Conservation (phyloP, 768 basidiomycete species). For the Ephemerocybe angulata region DNA sequence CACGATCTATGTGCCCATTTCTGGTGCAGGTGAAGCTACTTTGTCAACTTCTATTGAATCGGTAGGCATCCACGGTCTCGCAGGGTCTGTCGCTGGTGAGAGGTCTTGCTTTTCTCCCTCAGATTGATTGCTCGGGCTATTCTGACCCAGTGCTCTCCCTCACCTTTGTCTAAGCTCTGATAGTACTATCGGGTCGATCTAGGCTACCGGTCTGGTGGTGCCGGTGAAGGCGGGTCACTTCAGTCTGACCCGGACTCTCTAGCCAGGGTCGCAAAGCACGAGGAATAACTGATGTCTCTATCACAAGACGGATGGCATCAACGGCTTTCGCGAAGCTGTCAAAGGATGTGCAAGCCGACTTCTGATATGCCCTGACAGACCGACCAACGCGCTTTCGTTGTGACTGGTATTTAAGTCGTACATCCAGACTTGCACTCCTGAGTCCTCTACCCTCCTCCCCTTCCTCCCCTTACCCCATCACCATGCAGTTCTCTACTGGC, state of each 20-base stretch:
- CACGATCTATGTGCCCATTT: background rate
- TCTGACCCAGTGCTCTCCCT: background rate
- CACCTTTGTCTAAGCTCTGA: background rate
- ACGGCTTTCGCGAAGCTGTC: background rate
- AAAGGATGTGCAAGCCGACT: background rate
- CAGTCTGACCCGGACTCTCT: background rate
- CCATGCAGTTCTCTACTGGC: conserved; percentile 2
- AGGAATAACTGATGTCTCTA: background rate
- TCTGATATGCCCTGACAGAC: background rate
- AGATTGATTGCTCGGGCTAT: background rate
- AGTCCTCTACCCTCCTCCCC: background rate
- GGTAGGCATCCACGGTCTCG: background rate
- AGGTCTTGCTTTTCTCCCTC: background rate
- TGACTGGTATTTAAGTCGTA: background rate
- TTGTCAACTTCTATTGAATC: background rate
- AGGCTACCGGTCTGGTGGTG: too few relatives aligned
- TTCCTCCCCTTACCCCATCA: background rate
- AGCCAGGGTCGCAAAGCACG: background rate
- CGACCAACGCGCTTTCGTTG: background rate
- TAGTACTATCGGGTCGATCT: too few relatives aligned
- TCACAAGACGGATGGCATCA: background rate
- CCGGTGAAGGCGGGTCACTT: too few relatives aligned
- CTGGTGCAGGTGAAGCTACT: background rate
- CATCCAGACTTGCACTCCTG: too few relatives aligned
- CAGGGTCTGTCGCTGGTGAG: conserved; percentile 2